These are phyloP conservation scores for Phylloporus sp. DNA, from an alignment of 1,284 basidiomycete species.

Conservation along the genomic window DNA sequence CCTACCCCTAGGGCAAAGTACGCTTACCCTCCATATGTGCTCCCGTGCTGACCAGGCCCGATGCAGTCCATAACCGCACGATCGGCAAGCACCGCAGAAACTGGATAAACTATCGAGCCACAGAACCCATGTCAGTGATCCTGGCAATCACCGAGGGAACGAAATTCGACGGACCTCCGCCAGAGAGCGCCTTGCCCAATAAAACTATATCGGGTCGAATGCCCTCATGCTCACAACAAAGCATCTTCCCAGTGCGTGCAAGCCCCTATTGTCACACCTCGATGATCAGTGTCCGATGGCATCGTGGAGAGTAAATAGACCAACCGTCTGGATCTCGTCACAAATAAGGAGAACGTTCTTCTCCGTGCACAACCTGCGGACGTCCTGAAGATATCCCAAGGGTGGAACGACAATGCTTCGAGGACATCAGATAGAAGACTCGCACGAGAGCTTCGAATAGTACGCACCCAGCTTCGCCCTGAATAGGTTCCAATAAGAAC, in stretches of 20 bases:
- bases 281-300: constrained; percentile 2
- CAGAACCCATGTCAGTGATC: constrained; percentile 16
- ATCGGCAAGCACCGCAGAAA: constrained; percentile 92
- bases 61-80: constrained; percentile 94
- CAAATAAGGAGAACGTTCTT: constrained; percentile 96
- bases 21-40: constrained; percentile 87
- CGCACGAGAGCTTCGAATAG: not conserved
- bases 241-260: constrained; percentile 85
- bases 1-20: not conserved
- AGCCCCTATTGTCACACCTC: constrained; percentile 57
- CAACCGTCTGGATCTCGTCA: constrained; percentile 95
- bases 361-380: constrained; percentile 87
- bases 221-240: constrained; percentile 87
- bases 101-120: constrained; percentile 80
- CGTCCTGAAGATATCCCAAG: constrained; percentile 83
- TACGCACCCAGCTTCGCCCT: constrained; percentile 96
- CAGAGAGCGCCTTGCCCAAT: constrained; percentile 95
- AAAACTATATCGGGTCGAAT: constrained; percentile 93
- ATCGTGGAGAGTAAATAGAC: constrained; percentile 17
- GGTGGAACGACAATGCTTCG: constrained; percentile 88
- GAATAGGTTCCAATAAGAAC: constrained; percentile 97
- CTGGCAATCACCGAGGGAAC: constrained; percentile 3
- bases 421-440: constrained; percentile 6
- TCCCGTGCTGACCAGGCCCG: constrained; percentile 97
- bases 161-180: constrained; percentile 66